A percentile compares a stretch with the other conserved stretches of the same genome.
phyloP scores from a whole-genome alignment of 305 asterid species.

The Withania somnifera region DNA sequence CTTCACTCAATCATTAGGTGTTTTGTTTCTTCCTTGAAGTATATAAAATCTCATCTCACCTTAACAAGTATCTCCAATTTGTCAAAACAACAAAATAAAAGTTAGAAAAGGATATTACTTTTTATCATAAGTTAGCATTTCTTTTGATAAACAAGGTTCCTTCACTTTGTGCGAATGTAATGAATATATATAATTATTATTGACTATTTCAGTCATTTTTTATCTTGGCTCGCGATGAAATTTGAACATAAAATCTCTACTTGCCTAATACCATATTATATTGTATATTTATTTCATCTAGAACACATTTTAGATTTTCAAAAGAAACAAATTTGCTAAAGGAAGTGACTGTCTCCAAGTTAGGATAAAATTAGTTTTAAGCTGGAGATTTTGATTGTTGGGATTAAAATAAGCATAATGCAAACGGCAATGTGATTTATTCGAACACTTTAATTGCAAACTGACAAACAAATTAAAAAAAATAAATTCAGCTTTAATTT shows the following conservation, averaged over 20 bases:
- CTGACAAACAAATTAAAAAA: background rate
- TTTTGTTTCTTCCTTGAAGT: background rate
- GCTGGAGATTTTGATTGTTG: background rate
- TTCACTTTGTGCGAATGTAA: no score
- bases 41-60: background rate
- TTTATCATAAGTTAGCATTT: background rate
- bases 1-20: background rate
- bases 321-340: background rate
- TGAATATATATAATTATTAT: no score
- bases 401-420: background rate
- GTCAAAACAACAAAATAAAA: background rate
- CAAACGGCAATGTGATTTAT: background rate
- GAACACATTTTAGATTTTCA: background rate
- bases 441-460: background rate
- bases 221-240: no score
- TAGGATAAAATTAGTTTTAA: background rate
- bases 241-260: no score
- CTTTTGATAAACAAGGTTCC: background rate
- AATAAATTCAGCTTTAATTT: background rate
- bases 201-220: no score
- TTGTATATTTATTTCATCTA: no score
- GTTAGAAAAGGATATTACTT: background rate
- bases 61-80: background rate
- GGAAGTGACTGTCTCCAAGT: background rate
- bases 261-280: no score